Evolutionary conservation across 1,284 basidiomycete species (phyloP), one percentile per base, ranked within the genome.

Genomic region (Prillingera fragicola): DNA sequence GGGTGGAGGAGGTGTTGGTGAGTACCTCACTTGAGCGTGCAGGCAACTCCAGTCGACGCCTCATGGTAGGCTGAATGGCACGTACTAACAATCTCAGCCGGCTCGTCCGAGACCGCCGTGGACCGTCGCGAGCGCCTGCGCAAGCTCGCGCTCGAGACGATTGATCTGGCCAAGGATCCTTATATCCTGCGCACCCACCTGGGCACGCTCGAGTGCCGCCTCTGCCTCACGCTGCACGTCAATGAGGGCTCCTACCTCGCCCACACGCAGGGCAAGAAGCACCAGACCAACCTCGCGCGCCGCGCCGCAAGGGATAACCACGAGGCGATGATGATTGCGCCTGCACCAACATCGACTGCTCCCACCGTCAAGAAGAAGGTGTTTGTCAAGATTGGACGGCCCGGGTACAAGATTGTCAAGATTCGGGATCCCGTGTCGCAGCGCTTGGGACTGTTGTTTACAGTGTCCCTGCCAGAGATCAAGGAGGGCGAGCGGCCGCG

Each of bases 221-320:
- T 99, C 28, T 98, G 95, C 70, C 75, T 99, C 28, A 99, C 95
- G 0, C 80, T 98, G 6, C 95, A 99, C 74, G 96, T 95, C 19
- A 98, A 98, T 67, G 95, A 99, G 74, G 95, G 95, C 21, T 96
- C 91, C 17, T 99, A 99, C 70, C 84, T 99, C 36, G 94, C 95
- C 0, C 95, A 99, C 61, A 99, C 95, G 0, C 95, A 98, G 75
- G 95, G 95, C 23, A 98, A 98, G 75, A 99, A 98, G 70, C 95
- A 98, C 66, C 95, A 98, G 70, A 96, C 94, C 1, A 98, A 98
- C 67, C 81, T 99, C 26, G 95, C 94, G 4, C 81, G 95, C 34
- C 83, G 95, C 57, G 95, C 95, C 0, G 94, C 94, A 10, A 80
- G 84, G 45, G 95, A 98, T 75, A 86, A 89, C 41, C 94, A 96